These are phyloP conservation scores for Penicillium sp. DNA, from an alignment of 2,329 filamentous ascomycete genomes.

Conservation along the genomic window DNA sequence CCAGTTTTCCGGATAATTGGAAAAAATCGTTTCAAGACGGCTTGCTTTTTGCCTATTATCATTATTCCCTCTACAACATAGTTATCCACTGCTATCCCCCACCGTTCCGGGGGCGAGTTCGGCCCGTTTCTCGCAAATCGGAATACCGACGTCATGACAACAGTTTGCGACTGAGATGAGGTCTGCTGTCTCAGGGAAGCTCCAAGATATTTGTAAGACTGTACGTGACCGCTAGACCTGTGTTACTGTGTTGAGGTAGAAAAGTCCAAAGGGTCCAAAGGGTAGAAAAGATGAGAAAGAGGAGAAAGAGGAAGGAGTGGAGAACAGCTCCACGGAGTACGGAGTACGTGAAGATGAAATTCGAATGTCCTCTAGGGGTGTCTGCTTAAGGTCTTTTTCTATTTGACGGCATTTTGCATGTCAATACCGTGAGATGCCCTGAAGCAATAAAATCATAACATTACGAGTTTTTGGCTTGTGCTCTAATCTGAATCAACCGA, in stretches of 20 bases:
- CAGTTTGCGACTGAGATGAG: background rate
- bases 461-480: too few species aligned
- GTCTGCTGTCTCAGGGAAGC: background rate
- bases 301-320: too few species aligned
- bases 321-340: too few species aligned
- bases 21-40: background rate
- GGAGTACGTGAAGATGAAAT: background rate
- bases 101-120: background rate
- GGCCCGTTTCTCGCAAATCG: conserved; percentile 8
- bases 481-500: too few species aligned
- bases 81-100: background rate
- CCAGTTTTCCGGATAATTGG: background rate
- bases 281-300: background rate
- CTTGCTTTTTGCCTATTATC: background rate
- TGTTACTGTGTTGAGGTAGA: too few species aligned
- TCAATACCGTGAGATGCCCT: background rate
- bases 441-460: background rate
- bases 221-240: background rate
- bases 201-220: background rate
- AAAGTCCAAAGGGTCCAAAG: too few species aligned
- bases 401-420: background rate
- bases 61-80: background rate
- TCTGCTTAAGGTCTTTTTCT: background rate
- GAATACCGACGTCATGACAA: conserved; percentile 20
- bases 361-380: background rate